Percentiles rank a stretch among this genome's conserved stretches.
These are phyloP conservation scores for Hypoxylon sp. DNA, from an alignment of 2,329 filamentous ascomycete species.

Conservation along the genomic window DNA sequence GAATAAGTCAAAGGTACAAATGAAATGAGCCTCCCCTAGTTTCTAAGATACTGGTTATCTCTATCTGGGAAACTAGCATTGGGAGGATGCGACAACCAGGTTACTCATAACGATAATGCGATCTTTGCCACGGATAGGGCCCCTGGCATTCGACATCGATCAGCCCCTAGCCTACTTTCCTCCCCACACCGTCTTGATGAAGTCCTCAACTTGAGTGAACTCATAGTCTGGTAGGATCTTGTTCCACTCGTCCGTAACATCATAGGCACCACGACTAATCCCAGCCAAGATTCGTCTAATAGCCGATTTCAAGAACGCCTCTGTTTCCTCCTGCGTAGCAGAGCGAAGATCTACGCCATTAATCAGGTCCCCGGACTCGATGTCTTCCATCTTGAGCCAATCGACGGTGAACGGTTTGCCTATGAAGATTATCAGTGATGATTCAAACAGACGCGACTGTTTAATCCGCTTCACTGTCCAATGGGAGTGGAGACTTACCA, in stretches of 20 bases:
- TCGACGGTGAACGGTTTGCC: conserved; percentile 53
- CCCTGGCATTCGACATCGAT: too few relatives aligned
- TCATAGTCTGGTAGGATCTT: conserved; percentile 60
- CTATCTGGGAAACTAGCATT: too few relatives aligned
- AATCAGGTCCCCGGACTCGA: conserved; percentile 51
- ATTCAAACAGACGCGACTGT: neutral
- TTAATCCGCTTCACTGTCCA: neutral
- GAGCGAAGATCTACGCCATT: conserved; percentile 50
- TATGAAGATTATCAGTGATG: conserved; percentile 20
- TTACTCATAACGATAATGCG: too few relatives aligned
- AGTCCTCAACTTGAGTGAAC: conserved; percentile 60
- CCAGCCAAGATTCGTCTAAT: conserved; percentile 43
- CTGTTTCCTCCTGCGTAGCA: conserved; percentile 49
- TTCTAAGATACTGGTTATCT: too few relatives aligned
- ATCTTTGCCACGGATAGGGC: too few relatives aligned
- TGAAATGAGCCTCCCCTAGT: too few relatives aligned
- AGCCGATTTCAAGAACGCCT: conserved; percentile 44
- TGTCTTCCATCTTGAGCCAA: conserved; percentile 52
- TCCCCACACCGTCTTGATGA: conserved; percentile 59
- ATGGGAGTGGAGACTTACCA: conserved; percentile 20
- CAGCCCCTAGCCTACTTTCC: conserved; percentile 47
- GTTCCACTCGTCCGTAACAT: conserved; percentile 61
- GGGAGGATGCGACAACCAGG: too few relatives aligned
- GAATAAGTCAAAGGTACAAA: too few relatives aligned
- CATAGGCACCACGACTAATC: conserved; percentile 34